A percentile compares a stretch with the other conserved stretches of the same genome.
These are phyloP conservation scores for Diospyros lotus DNA, from an alignment of 148 eudicot genomes.

Conservation along the genomic window DNA sequence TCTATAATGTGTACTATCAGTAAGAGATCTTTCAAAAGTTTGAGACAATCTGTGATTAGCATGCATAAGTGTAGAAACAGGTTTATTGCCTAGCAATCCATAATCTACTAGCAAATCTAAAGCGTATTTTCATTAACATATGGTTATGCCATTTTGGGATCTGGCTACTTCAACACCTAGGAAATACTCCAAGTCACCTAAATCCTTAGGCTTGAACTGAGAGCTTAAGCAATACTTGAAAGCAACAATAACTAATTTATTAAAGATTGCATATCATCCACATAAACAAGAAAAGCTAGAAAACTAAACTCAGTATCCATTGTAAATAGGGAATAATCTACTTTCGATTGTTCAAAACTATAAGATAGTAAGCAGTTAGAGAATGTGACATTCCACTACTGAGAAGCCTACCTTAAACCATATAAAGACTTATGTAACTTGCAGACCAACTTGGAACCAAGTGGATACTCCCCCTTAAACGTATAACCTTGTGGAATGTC, in stretches of 20 bases:
- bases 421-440: background rate
- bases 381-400: background rate
- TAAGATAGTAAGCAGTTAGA: background rate
- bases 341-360: background rate
- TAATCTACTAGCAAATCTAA: background rate
- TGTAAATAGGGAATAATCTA: slow-evolving; percentile 1
- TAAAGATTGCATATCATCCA: background rate
- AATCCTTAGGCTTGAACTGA: background rate
- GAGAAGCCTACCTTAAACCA: slow-evolving; percentile 2
- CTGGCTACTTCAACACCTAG: background rate
- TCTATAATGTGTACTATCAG: background rate
- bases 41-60: background rate
- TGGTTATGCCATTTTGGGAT: background rate
- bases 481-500: background rate
- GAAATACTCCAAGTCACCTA: background rate
- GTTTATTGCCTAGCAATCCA: background rate
- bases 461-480: background rate
- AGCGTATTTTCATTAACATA: slow-evolving; percentile 1
- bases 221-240: background rate
- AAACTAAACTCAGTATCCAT: background rate
- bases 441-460: background rate
- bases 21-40: background rate
- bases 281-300: background rate
- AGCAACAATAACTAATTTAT: background rate
- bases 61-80: background rate